These are phyloP conservation scores for Anacardium occidentale DNA, from an alignment of 345 rosid genomes.

Conservation along the genomic window DNA sequence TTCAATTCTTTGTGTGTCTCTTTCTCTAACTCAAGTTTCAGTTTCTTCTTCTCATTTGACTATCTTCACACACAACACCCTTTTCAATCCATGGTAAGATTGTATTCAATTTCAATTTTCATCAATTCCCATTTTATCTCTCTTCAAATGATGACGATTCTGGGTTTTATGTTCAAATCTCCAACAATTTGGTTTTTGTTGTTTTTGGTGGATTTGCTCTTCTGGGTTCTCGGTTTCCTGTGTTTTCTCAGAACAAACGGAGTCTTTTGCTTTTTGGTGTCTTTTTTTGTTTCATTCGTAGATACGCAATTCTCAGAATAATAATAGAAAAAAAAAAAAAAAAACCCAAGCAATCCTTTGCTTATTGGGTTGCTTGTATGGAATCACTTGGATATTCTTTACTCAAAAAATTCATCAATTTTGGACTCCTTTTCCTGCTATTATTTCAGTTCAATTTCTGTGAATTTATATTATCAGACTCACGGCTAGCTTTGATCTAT, in stretches of 20 bases:
- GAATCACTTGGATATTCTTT: conserved; percentile 36
- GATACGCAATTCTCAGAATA: too few species aligned
- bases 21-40: background rate
- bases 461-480: background rate
- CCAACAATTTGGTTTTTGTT: background rate
- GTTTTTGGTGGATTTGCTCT: background rate
- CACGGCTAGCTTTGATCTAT: conserved; percentile 13
- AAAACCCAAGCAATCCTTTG: background rate
- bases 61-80: background rate
- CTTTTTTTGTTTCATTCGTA: too few species aligned
- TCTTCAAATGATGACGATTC: background rate
- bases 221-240: background rate
- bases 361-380: conserved; percentile 22
- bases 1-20: background rate
- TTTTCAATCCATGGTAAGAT: conserved; percentile 11
- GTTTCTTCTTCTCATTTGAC: conserved; percentile 5
- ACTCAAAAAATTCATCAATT: conserved; percentile 36
- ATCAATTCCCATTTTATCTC: background rate
- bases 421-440: background rate
- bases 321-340: too few species aligned
- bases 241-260: background rate
- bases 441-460: background rate
- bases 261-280: background rate
- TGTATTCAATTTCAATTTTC: background rate
- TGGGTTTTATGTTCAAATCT: background rate